Evolutionary conservation across 441 rosid species (phyloP), one percentile per base, ranked within the genome.

Genomic region (Brassica balearica): DNA sequence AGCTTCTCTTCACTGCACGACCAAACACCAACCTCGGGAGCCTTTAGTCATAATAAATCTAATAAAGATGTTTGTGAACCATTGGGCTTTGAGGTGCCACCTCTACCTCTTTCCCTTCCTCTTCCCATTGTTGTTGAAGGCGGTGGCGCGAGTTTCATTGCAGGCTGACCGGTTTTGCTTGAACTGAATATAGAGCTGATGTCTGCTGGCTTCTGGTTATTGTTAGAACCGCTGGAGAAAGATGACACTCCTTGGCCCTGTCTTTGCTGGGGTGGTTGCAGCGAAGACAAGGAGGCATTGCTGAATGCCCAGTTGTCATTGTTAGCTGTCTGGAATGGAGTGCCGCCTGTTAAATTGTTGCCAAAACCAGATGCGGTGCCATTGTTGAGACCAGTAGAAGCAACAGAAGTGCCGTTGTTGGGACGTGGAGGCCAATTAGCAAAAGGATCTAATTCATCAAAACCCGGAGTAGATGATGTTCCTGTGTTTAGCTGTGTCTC

Each of bases 71-170:
- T 91, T 27, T 87, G 95, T 74, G 84, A 65, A 10, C 86, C 82
- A 74, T 48, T 84, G 48, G 90, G 34, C 63, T 86, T 86, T 64
- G 93, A 77, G 48, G 80, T 62, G 5, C 68, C 69, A 2, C 89
- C 90, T 56, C 90, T 86, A 75, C 93, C 97, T 80, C 92, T 84
- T 29, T 91, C 96, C 66, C 90, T 86, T 73, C 93, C 97, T 80
- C 92, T 84, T 29, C 92, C 96, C 66, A 88, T 91, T 14, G 90
- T 88, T 71, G 82, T 82, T 41, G 82, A 84, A 23, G 97, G 97
- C 0, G 97, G 98, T 0, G 96, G 97, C 51, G 98, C 94, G 56
- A 92, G 94, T 84, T 82, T 91, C 27, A 86, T 87, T 63, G 94
- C 92, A n/a, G 86, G 48, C 29, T 81, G 85, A 29, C 85, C 93